Evolutionary conservation across 495 filamentous ascomycete genomes (phyloP), one percentile per base, ranked within the genome.

Genomic region (Xylaria venustula): DNA sequence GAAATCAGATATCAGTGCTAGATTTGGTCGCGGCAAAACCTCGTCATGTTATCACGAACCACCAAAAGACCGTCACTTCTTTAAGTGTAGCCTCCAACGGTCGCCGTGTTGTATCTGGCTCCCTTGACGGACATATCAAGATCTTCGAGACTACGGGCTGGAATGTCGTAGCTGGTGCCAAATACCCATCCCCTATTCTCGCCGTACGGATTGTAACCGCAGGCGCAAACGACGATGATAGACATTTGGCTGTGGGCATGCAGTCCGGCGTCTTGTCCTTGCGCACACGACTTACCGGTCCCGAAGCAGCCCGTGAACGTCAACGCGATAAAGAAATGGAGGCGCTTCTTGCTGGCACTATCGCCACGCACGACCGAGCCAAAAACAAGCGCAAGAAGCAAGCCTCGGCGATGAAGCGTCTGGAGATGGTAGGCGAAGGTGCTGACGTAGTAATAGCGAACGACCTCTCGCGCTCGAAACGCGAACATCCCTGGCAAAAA

Each of bases 11-110:
- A 65, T 88, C 88, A 5, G 91, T 99, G n/a, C 82, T 98, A 64
- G 93, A 99, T 73, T 83, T 99, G 20, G 87, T 98, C 19, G 95
- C 92, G 48, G 95, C 90, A 26, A 92, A 90, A 67, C 92, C 92
- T 2, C 72, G 93, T 44, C 88, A 91, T 36, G 76, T 95, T 59
- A 87, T 99, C 44, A 86, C 89, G 55, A 97, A 92, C 69, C 95
- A 99, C 73, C 94, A 99, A 75, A 98, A 97, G 84, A 96, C 94
- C 0, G 91, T 99, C 30, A 98, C 94, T 0, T 85, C 90, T 3
- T 81, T 99, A 34, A 79, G 76, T 44, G 70, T 83, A n/a, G 94
- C 92, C 0, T 90, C 89, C 28, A 87, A 90, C 64, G 85, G 87
- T 17, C 85, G 85, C 7, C 83, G 95, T 45, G 79, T 99, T 48